Evolutionary conservation across 2,329 filamentous ascomycete species (phyloP).

Genomic region (Hypoxylon sp.): DNA sequence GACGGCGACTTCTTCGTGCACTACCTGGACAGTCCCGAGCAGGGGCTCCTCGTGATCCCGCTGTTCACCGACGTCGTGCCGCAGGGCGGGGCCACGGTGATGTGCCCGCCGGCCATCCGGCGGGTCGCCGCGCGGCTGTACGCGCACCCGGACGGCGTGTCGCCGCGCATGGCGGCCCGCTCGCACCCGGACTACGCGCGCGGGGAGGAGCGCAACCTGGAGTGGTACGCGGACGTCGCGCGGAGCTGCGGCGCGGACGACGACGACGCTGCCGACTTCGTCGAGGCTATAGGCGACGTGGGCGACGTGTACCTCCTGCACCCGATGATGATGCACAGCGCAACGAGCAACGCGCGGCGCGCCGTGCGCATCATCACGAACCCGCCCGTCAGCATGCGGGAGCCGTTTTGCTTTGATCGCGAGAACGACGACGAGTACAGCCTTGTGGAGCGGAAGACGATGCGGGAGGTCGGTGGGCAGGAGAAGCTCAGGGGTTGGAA

Average conservation of each 20-base stretch:
- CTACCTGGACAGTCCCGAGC: constrained; percentile 75
- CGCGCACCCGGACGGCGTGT: constrained; percentile 70
- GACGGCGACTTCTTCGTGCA: constrained; percentile 78
- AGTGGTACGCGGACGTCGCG: constrained; percentile 55
- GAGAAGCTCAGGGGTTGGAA: constrained; percentile 61
- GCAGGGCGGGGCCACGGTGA: constrained; percentile 69
- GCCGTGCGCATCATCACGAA: constrained; percentile 64
- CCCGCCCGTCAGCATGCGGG: constrained; percentile 60
- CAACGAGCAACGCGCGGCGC: constrained; percentile 57
- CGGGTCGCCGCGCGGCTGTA: constrained; percentile 65
- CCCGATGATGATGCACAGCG: constrained; percentile 67
- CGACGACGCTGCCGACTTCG: constrained; percentile 48
- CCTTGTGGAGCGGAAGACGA: constrained; percentile 64
- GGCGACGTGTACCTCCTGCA: constrained; percentile 68
- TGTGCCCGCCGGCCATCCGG: constrained; percentile 68
- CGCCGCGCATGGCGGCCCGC: constrained; percentile 69
- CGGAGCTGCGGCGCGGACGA: constrained; percentile 46
- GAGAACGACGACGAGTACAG: constrained; percentile 57
- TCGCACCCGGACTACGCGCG: constrained; percentile 56
- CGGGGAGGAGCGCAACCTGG: constrained; percentile 53
- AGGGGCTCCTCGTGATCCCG: constrained; percentile 73
- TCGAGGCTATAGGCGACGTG: constrained; percentile 62
- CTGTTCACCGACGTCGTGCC: constrained; percentile 70
- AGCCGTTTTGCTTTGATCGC: constrained; percentile 63
- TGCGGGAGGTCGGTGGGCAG: constrained; percentile 57